Evolutionary conservation across 2,329 filamentous ascomycete genomes (phyloP).

Genomic region (Mollisiaceae sp.): DNA sequence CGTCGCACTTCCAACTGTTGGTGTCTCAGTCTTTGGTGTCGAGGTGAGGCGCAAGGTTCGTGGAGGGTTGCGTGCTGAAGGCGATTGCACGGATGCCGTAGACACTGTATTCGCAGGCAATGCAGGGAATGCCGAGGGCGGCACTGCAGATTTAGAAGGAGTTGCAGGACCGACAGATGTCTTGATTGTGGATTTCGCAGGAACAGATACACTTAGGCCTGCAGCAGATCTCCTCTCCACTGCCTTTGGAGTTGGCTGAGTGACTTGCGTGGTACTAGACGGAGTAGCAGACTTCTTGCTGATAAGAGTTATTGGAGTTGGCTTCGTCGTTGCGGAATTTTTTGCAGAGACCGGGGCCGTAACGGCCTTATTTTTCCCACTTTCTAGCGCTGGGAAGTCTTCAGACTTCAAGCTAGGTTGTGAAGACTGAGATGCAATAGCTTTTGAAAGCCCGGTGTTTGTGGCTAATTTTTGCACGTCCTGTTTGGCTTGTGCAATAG

Average conservation of each 20-base stretch:
- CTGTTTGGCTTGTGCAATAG: conserved; percentile 47
- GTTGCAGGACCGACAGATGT: conserved; percentile 24
- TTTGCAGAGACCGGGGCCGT: conserved; percentile 26
- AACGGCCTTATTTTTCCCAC: conserved; percentile 40
- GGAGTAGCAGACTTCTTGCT: background rate
- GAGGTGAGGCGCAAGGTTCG: conserved; percentile 75
- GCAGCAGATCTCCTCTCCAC: conserved; percentile 35
- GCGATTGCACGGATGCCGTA: conserved; percentile 57
- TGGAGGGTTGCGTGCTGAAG: conserved; percentile 56
- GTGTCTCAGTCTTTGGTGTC: conserved; percentile 65
- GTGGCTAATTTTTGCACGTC: conserved; percentile 52
- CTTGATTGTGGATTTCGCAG: conserved; percentile 46
- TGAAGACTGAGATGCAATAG: conserved; percentile 44
- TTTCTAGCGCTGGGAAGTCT: conserved; percentile 65
- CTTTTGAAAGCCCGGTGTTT: conserved; percentile 54
- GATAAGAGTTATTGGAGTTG: background rate
- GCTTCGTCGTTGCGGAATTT: background rate
- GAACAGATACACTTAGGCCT: conserved; percentile 56
- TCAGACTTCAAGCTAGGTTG: conserved; percentile 57
- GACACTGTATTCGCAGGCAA: conserved; percentile 51
- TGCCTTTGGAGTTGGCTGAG: conserved; percentile 26
- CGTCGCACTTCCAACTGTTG: conserved; percentile 44
- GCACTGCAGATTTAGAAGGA: conserved; percentile 27
- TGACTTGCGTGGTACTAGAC: conserved; percentile 7
- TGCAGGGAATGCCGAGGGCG: conserved; percentile 54